Evolutionary conservation across 2,329 filamentous ascomycete genomes (phyloP), one percentile per base, ranked within the genome.

Genomic region (Neonectria neomacrospora): DNA sequence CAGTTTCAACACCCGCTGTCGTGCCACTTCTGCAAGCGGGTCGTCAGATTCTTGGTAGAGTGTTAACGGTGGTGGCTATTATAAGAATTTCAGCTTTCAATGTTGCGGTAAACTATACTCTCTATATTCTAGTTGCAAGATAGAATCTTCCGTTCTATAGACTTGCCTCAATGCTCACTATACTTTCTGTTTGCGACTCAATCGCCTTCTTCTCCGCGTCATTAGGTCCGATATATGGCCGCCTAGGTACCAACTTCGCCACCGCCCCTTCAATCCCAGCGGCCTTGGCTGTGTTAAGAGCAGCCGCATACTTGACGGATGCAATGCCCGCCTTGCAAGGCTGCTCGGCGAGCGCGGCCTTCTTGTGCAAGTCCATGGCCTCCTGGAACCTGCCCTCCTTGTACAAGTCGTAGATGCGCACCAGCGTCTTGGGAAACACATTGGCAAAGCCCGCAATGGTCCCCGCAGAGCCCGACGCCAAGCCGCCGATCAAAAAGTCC

Each of bases 261-360:
- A 83, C 82, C 2, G 88, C 87, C 8, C 81, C 84, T 63, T 86
- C 82, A 34, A 92, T 86, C 0, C 87, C 88, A 1, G 89, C 89
- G 37, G 78, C 77, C 64, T 79, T 82, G 2, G 88, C 90, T 34
- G 86, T 87, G 65, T 85, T 87, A 16, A 88, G 76, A 5, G 86
- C 83, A 0, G 87, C 88, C 0, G 88, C 90, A 74, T 90, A 91
- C 77, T 92, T 92, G 14, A 86, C 87, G 5, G 83, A 82, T 6
- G 88, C 88, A 70, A 92, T 90, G 2, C 90, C 90, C 6, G 84
- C 82, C 76, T 92, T 91, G 71, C 85, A 86, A 1, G 86, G 85
- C 61, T 85, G 85, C 74, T 92, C 90, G 0, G 89, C 89, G 39
- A 91, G 77, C 2, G 89, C 88, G 0, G 89, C 86, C 74, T 84